Evolutionary conservation across 2,329 filamentous ascomycete genomes (phyloP).

Genomic region (Aureobasidium sp.): DNA sequence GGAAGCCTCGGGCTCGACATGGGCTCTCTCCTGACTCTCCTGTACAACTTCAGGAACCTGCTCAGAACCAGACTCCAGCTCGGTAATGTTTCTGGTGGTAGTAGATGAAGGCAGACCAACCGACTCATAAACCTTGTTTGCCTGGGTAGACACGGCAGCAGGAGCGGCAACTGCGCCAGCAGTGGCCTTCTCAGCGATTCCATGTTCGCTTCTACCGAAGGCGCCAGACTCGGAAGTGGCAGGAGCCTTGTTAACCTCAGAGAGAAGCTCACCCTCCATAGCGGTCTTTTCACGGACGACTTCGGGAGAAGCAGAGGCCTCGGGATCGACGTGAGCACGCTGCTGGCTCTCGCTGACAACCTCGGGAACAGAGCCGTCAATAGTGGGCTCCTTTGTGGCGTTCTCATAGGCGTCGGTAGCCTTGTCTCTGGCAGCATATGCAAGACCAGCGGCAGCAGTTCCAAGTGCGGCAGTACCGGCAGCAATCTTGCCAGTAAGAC

Average conservation of each 20-base stretch:
- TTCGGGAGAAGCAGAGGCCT: constrained; percentile 55
- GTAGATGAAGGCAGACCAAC: neutral
- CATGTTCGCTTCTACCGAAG: constrained; percentile 30
- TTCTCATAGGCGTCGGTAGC: constrained; percentile 19
- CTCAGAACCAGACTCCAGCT: constrained; percentile 26
- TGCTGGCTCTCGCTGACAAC: constrained; percentile 65
- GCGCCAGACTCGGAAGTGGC: constrained; percentile 20
- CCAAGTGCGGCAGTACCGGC: constrained; percentile 36
- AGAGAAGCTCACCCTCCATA: constrained; percentile 61
- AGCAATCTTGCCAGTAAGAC: constrained; percentile 34
- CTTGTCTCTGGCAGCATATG: constrained; percentile 27
- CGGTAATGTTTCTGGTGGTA: constrained; percentile 25
- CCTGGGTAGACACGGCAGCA: constrained; percentile 24
- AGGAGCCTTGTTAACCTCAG: constrained; percentile 43
- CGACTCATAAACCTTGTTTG: neutral
- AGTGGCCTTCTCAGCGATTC: constrained; percentile 28
- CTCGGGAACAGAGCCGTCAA: constrained; percentile 40
- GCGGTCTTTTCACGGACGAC: constrained; percentile 40
- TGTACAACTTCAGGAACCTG: constrained; percentile 25
- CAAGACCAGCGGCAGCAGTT: constrained; percentile 30
- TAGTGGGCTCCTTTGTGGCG: constrained; percentile 6
- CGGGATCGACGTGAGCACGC: constrained; percentile 54
- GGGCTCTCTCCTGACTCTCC: constrained; percentile 62
- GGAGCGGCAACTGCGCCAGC: constrained; percentile 32
- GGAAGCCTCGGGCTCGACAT: constrained; percentile 56